A percentile compares a stretch with the other conserved stretches of the same genome.
Evolutionary conservation across 1,284 basidiomycete genomes (phyloP).

Genomic region (Pseudozyma sp.): DNA sequence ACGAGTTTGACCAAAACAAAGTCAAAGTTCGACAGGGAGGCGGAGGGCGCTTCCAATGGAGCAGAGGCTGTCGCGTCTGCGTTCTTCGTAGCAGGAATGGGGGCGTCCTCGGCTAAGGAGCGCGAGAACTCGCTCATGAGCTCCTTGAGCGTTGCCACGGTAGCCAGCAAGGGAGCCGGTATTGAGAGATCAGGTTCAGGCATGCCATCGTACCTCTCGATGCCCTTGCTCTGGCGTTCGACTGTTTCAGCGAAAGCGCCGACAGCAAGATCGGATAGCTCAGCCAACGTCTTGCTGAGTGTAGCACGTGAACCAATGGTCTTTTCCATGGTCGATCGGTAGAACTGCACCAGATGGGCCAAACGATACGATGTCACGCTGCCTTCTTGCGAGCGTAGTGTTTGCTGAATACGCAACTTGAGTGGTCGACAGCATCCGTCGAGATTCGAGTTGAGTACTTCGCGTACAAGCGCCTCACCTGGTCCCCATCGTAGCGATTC

Average conservation of each 20-base stretch:
- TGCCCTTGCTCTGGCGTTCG: conserved; percentile 49
- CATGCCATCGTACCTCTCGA: conserved; percentile 41
- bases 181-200: conserved; percentile 35
- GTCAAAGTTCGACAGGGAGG: conserved; percentile 35
- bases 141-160: conserved; percentile 53
- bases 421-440: conserved; percentile 83
- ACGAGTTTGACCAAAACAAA: conserved; percentile 49
- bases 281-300: conserved; percentile 80
- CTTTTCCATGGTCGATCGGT: conserved; percentile 87
- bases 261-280: conserved; percentile 71
- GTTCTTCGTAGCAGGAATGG: too few species aligned
- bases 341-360: conserved; percentile 93
- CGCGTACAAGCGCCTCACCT: conserved; percentile 71
- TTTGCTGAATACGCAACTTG: conserved; percentile 84
- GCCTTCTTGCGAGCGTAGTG: conserved; percentile 90
- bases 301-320: conserved; percentile 86
- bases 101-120: conserved; percentile 36
- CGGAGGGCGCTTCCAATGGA: neutral
- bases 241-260: conserved; percentile 54
- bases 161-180: conserved; percentile 47
- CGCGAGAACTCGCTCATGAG: conserved; percentile 49
- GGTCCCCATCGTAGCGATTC: conserved; percentile 21
- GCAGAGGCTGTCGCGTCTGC: neutral
- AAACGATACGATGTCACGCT: conserved; percentile 91
- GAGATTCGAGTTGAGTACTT: conserved; percentile 84